Evolutionary conservation across 768 basidiomycete genomes (phyloP), one percentile per base, ranked within the genome.

Genomic region (Sarcomyxa edulis): DNA sequence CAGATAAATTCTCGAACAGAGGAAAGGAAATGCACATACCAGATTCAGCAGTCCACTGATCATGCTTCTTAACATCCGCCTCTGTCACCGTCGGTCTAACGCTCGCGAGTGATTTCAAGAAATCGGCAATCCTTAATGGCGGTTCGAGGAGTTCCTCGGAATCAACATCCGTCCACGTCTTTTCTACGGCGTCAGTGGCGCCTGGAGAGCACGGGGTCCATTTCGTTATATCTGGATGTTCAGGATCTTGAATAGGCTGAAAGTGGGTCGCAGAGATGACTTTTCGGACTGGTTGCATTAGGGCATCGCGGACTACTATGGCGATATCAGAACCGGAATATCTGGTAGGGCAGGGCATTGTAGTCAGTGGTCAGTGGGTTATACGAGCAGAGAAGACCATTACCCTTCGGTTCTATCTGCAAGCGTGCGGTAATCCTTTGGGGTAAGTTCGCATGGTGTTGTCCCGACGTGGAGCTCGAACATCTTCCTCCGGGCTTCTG

Each of bases 261-360:
- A 99, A 99, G 61, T 99, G 95, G 1, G 93, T 96, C 2, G 96
- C 93, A 15, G 83, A 80, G 34, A 97, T 77, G 31, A 99, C 91
- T 58, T 99, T 98, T 37, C 95, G 81, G 10, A 99, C 89, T 1
- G 95, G 95, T 56, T 98, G 94, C 95, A 98, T 99, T 46, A 99
- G 74, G 1, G 95, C 94, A 53, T 98, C 95, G 40, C 93, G 84
- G 18, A 97, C 95, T 36, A 95, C 71, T 47, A 94, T 85, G 2
- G 94, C 80, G 36, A 99, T 92, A 64, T 98, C 95, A 6, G 90
- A 93, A 6, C 95, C 95, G 21, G 93, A 91, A 58, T 89, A 96
- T 1, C 41, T 43, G 21, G 21, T 19, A 7, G 3, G 12, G 18
- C 25, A 11, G 23, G 11, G 32, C 12, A 5, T 14, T n/a, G 21